These are phyloP conservation scores for Lactuca saligna DNA, from an alignment of 129 eudicot genomes.

Conservation along the genomic window DNA sequence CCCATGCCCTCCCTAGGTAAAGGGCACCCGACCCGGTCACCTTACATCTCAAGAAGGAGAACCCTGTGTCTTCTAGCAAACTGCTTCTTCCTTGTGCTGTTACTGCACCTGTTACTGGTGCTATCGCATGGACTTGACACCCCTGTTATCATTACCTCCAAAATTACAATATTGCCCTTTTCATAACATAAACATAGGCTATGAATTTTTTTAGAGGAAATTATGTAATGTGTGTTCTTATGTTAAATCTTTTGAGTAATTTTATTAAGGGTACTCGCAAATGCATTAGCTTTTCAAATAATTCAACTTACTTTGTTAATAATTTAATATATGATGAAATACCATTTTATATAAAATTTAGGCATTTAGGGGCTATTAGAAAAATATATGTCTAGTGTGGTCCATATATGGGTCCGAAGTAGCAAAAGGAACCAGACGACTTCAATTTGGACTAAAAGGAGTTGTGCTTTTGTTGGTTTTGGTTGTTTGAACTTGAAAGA, in stretches of 20 bases:
- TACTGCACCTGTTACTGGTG: slow-evolving; percentile 78
- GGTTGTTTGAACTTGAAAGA: slow-evolving; percentile 4
- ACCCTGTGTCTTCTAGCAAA: slow-evolving; percentile 85
- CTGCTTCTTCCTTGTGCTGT: slow-evolving; percentile 93
- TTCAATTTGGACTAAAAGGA: background rate
- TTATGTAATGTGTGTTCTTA: background rate
- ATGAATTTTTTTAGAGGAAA: too few relatives aligned
- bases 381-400: background rate
- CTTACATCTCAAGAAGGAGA: slow-evolving; percentile 76
- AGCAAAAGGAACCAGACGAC: slow-evolving; percentile 8
- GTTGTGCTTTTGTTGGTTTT: background rate
- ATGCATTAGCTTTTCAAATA: background rate
- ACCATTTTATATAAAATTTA: background rate
- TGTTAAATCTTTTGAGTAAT: background rate
- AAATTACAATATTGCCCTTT: background rate
- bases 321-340: too few relatives aligned
- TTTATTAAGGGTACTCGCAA: background rate
- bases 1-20: slow-evolving; percentile 97
- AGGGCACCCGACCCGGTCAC: slow-evolving; percentile 90
- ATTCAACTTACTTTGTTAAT: background rate
- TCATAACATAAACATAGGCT: background rate
- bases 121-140: slow-evolving; percentile 88
- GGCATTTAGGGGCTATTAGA: background rate
- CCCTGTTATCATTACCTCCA: slow-evolving; percentile 38
- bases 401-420: slow-evolving; percentile 5